Evolutionary conservation across 106 monocot species (phyloP), one percentile per base, ranked within the genome.

Genomic region (Acanthochlamys bracteata): DNA sequence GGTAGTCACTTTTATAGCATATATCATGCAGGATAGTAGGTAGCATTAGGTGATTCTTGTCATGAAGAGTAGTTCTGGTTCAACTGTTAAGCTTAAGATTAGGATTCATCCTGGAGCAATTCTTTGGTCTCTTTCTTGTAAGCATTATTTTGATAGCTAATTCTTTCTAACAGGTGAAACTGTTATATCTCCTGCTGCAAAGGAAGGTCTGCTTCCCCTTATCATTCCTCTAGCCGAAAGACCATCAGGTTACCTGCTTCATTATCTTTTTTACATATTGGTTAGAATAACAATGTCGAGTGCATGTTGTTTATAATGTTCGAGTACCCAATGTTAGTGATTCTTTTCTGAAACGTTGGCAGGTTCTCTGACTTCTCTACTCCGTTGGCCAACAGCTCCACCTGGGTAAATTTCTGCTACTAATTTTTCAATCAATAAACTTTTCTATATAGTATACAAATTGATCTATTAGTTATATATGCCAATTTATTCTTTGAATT

Each of bases 361-460:
- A 96, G 96, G 96, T 71, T 63, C 67, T 73, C 78, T 88, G 23
- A 96, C 91, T 74, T 91, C 91, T 41, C 75, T 96, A 61, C 74
- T 96, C 27, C 82, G 91, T 68, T 96, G 91, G 96, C 91, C 96
- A 72, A 96, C 91, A 41, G 67, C 96, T 80, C 96, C 96, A 46
- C 60, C 80, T 66, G 88, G 79, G 96, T 91, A 96, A n/a, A n/a
- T n/a, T 56, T 71, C 71, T 20, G 16, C 7, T 16, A 19, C 24
- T 20, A 41, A 19, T 11, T 15, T 54, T 54, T 54, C 53, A 8
- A 20, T 61, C 39, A 53, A 42, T 60, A 58, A 27, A 17, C 53
- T 43, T 7, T 43, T 13, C 43, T 43, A 43, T 13, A 43, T 43
- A 43, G 7, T 43, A 43, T 43, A 43, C 13, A 43, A 43, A 63